Evolutionary conservation across 1,139 yeast genomes (phyloP).

Genomic region (Casaregolazyma lundiana): DNA sequence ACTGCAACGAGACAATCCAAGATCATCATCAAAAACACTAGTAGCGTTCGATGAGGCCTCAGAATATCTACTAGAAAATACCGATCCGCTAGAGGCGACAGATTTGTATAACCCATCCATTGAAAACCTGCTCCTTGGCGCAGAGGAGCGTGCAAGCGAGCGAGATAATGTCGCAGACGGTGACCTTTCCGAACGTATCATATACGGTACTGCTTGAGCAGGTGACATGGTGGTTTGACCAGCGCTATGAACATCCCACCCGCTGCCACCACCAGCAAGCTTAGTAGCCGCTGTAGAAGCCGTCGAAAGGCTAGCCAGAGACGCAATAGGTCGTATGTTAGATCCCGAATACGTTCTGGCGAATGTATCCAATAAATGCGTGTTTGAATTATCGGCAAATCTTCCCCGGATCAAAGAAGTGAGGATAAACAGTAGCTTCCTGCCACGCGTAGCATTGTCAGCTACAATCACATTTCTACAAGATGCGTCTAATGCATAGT

Average conservation of each 20-base stretch:
- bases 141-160: slow-evolving; percentile 14
- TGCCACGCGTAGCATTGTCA: slow-evolving; percentile 21
- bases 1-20: background rate
- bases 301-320: slow-evolving; percentile 13
- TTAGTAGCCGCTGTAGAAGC: slow-evolving; percentile 13
- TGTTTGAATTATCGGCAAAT: background rate
- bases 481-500: slow-evolving; percentile 12
- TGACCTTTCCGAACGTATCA: slow-evolving; percentile 23
- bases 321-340: background rate
- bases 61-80: slow-evolving; percentile 3
- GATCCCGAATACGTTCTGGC: background rate
- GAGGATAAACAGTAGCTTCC: slow-evolving; percentile 25
- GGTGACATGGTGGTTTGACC: slow-evolving; percentile 19
- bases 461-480: slow-evolving; percentile 26
- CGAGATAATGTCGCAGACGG: slow-evolving; percentile 23
- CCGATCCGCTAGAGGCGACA: slow-evolving; percentile 12
- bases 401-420: slow-evolving; percentile 22
- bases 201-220: slow-evolving; percentile 26
- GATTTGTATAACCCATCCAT: slow-evolving; percentile 16
- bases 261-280: slow-evolving; percentile 18
- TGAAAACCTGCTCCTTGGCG: slow-evolving; percentile 13
- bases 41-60: slow-evolving; percentile 7
- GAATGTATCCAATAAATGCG: slow-evolving; percentile 2
- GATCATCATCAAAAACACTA: slow-evolving; percentile 9
- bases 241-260: slow-evolving; percentile 28